phyloP scores from a whole-genome alignment of 345 rosid genomes.

The Cardamine occulta region DNA sequence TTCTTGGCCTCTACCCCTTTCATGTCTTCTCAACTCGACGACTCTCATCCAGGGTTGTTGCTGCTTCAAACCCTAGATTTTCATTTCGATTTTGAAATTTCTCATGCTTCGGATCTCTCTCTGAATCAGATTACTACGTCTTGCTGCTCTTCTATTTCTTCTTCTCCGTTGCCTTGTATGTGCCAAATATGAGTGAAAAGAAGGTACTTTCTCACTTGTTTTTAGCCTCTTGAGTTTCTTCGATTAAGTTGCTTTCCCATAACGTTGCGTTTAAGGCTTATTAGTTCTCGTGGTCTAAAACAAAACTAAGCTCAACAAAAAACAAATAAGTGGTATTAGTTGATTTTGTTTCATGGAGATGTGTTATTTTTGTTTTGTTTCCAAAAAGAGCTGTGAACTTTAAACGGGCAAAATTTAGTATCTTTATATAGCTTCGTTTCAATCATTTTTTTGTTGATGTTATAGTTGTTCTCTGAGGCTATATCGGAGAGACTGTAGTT shows the following conservation, averaged over 20 bases:
- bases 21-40: conserved; percentile 87
- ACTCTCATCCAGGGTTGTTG: conserved; percentile 56
- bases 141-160: conserved; percentile 33
- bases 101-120: conserved; percentile 38
- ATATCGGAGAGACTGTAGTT: not conserved
- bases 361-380: not conserved
- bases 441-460: not conserved
- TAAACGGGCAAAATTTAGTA: not conserved
- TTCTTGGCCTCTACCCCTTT: conserved; percentile 46
- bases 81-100: conserved; percentile 31
- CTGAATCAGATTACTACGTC: conserved; percentile 36
- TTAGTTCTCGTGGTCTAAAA: conserved; percentile 8
- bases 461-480: conserved; percentile 9
- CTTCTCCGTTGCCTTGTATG: conserved; percentile 38
- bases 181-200: conserved; percentile 65
- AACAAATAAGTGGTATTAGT: not conserved
- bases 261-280: conserved; percentile 11
- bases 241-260: not conserved
- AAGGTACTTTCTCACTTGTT: conserved; percentile 50
- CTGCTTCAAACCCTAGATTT: conserved; percentile 55
- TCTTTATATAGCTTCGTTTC: not conserved
- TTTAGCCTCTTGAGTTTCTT: conserved; percentile 24
- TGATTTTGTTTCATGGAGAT: not conserved
- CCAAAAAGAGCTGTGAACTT: conserved; percentile 8
- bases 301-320: not conserved